Evolutionary conservation across 2,329 filamentous ascomycete genomes (phyloP), one percentile per base, ranked within the genome.

Genomic region (Fusarium avenaceum): DNA sequence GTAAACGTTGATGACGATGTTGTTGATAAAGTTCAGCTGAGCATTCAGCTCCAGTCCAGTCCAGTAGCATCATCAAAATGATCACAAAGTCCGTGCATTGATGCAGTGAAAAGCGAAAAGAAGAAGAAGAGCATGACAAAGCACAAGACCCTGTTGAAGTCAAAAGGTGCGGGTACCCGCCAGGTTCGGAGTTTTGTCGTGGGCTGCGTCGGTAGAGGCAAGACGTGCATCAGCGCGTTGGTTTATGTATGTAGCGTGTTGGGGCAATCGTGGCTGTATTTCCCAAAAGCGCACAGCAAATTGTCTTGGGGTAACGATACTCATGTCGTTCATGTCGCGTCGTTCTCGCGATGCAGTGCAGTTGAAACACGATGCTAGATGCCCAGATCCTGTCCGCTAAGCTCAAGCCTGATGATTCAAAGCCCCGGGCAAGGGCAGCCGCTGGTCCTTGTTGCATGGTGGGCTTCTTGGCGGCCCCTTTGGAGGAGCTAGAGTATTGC

Each of bases 381-480:
- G 43, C 35, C 33, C 33, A 40, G 26, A 38, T 38, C 40, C 42
- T 47, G 30, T 30, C 44, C 32, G 45, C 30, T 63, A 59, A 28
- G 45, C 49, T 33, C 55, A 59, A 20, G 45, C 49, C 38, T 58
- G 47, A 48, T 55, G 56, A 45, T 52, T 59, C 50, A 70, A 69
- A 49, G 51, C 33, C 57, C 62, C 48, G 45, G 58, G 53, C 63
- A 63, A 69, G 57, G 65, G 58, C 61, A 63, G 67, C 71, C 61
- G 62, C 67, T 70, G 56, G 57, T 58, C 64, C 52, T 59, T 57
- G 64, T 46, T 52, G 57, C 47, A 51, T 49, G 47, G 68, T 72
- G 61, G 70, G 62, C 56, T 69, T 49, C 63, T 74, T 71, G 67
- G 70, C 67, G 72, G 69, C 70, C 72, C 72, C 71, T 73, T 71